Evolutionary conservation across 106 monocot species (phyloP).

Genomic region (Dioscorea dumetorum): DNA sequence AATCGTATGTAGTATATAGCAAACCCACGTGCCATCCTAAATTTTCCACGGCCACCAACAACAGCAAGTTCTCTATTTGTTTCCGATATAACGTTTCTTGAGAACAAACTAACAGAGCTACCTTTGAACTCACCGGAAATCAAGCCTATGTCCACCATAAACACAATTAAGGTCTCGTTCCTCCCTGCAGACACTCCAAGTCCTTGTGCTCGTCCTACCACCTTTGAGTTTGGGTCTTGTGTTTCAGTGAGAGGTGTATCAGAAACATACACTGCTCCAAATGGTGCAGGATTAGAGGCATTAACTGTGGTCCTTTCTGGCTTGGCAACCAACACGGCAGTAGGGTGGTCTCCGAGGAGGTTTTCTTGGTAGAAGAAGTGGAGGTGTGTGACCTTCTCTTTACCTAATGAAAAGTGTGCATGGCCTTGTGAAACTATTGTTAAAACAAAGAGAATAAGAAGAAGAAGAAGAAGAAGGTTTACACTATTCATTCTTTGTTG

Average conservation of each 20-base stretch:
- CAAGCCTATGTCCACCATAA: conserved; percentile 10
- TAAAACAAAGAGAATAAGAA: too few species aligned
- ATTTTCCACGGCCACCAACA: conserved; percentile 18
- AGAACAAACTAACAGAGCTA: conserved; percentile 15
- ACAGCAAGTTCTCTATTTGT: conserved; percentile 12
- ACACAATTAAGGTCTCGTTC: not conserved
- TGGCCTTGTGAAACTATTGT: too few species aligned
- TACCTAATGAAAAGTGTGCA: too few species aligned
- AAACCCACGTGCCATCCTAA: conserved; percentile 13
- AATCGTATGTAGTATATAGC: not conserved
- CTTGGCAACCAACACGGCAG: not conserved
- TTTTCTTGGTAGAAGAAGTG: not conserved
- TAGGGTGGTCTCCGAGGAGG: not conserved
- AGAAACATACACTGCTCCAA: not conserved
- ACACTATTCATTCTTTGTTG: too few species aligned
- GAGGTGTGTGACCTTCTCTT: not conserved
- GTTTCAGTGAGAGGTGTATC: not conserved
- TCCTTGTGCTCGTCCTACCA: conserved; percentile 19
- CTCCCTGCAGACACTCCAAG: conserved; percentile 9
- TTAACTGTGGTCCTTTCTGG: not conserved
- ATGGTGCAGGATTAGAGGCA: too few species aligned
- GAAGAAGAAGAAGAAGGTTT: too few species aligned
- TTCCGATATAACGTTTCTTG: conserved; percentile 9
- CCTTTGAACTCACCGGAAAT: conserved; percentile 18
- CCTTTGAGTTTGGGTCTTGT: not conserved